phyloP scores from a whole-genome alignment of 768 basidiomycete species.

The Lactifluus pinguis region DNA sequence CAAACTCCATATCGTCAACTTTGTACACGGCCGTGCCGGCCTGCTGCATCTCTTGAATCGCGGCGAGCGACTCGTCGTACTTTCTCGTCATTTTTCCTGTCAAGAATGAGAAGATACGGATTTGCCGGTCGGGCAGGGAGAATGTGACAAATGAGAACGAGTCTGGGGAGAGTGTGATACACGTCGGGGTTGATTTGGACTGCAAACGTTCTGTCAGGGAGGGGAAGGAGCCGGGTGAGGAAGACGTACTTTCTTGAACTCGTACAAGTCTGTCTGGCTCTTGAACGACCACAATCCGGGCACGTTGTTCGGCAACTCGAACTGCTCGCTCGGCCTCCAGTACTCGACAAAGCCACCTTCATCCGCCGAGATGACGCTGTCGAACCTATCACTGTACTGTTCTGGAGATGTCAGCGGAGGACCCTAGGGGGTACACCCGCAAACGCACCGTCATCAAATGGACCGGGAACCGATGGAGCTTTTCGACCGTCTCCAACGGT shows the following conservation, averaged over 20 bases:
- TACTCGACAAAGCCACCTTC: constrained; percentile 94
- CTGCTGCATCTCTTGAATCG: constrained; percentile 98
- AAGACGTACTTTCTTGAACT: constrained; percentile 84
- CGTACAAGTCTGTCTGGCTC: constrained; percentile 86
- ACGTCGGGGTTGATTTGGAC: constrained; percentile 89
- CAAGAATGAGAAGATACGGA: constrained; percentile 89
- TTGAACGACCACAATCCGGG: constrained; percentile 85
- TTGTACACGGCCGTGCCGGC: constrained; percentile 88
- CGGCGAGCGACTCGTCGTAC: constrained; percentile 89
- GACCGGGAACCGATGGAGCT: constrained; percentile 80
- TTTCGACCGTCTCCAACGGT: constrained; percentile 67
- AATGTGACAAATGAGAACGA: constrained; percentile 87
- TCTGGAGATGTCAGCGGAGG: background rate
- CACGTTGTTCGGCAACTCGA: constrained; percentile 69
- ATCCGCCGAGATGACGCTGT: constrained; percentile 90
- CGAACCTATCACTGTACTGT: constrained; percentile 85
- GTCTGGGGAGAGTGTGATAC: constrained; percentile 84
- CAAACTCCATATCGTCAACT: constrained; percentile 99
- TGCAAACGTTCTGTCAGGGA: constrained; percentile 26
- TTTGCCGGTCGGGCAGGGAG: constrained; percentile 87
- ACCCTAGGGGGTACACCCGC: background rate
- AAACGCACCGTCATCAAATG: constrained; percentile 67
- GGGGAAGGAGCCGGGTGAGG: background rate
- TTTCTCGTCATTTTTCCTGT: constrained; percentile 83
- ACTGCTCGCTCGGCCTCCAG: constrained; percentile 89